Evolutionary conservation across 345 rosid genomes (phyloP).

Genomic region (Sisymbrium altissimum): DNA sequence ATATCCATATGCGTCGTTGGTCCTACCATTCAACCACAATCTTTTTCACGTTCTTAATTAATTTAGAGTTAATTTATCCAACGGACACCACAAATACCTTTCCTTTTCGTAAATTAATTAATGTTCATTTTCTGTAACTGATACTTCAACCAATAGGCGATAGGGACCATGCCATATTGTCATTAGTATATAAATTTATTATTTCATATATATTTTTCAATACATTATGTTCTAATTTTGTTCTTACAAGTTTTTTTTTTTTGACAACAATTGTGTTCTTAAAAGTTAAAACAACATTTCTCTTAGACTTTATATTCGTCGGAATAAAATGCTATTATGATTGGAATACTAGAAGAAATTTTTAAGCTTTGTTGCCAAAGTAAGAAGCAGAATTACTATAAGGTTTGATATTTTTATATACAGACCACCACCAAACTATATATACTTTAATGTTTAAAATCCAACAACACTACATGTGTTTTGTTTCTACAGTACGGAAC

Average conservation of each 20-base stretch:
- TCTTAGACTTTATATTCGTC: not conserved
- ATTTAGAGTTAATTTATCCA: not conserved
- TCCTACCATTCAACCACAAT: conserved; percentile 16
- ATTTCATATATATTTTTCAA: too few relatives aligned
- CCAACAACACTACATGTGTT: not conserved
- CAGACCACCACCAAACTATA: conserved; percentile 14
- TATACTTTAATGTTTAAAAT: not conserved
- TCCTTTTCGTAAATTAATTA: not conserved
- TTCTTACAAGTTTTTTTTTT: too few relatives aligned
- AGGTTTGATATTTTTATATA: conserved; percentile 5
- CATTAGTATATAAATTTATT: not conserved
- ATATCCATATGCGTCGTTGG: not conserved
- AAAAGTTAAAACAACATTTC: too few relatives aligned
- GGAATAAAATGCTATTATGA: not conserved
- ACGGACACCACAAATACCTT: not conserved
- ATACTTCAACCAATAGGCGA: not conserved
- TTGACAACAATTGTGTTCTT: not conserved
- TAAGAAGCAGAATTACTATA: not conserved
- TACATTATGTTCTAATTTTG: too few relatives aligned
- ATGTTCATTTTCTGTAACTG: not conserved
- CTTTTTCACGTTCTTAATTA: conserved; percentile 17
- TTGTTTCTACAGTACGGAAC: not conserved
- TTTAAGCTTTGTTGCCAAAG: not conserved
- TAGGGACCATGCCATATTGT: too few relatives aligned
- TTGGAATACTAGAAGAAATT: not conserved